Base-by-base conservation (phyloP, 495 filamentous ascomycete species). In the Neurospora sp. region DNA sequence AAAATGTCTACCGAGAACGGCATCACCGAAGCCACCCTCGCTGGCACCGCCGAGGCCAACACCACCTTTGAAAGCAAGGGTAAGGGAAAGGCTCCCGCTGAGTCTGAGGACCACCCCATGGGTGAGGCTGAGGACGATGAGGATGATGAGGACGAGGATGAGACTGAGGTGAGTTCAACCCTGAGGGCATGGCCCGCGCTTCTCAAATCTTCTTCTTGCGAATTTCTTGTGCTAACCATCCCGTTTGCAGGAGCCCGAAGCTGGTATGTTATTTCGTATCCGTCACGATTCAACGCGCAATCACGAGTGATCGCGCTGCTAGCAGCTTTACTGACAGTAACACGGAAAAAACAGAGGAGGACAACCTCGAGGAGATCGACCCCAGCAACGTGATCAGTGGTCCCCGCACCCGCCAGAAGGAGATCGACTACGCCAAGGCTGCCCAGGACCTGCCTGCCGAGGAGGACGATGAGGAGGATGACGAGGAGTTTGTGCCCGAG, bases 351-450 rank as follows among this genome's bases (percentile, higher is more conserved):
- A n/a, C 46, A 78, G 75, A 92, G 70, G 88, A 90, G 11, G 93
- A 96, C 77, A 90, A 92, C 82, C 89, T 97, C 84, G 92, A 94
- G 81, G 94, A 94, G 81, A 96, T 98, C 81, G 93, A 96, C 80
- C 82, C 88, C 44, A 87, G 88, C 76, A 98, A 98, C 86, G 97
- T 98, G 83, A 89, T 98, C 79, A 62, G 27, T 35, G 92, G 92
- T 79, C 88, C 91, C 54, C 94, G 96, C 81, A 99, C 96, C 46
- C 94, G 96, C 76, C 91, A 92, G 76, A 83, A 83, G 59, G 91
- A 91, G 79, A 93, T 96, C 75, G 91, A 97, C 85, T 96, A 91
- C 80, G 91, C 90, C 76, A 91, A 94, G 81, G 92, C 92, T 11
- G 91, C 91, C n/a, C 82, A 89, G 77, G 87, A 89, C 79, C 86